Conservation (phyloP, 768 basidiomycete species). For the Tricholoma saponaceum region DNA sequence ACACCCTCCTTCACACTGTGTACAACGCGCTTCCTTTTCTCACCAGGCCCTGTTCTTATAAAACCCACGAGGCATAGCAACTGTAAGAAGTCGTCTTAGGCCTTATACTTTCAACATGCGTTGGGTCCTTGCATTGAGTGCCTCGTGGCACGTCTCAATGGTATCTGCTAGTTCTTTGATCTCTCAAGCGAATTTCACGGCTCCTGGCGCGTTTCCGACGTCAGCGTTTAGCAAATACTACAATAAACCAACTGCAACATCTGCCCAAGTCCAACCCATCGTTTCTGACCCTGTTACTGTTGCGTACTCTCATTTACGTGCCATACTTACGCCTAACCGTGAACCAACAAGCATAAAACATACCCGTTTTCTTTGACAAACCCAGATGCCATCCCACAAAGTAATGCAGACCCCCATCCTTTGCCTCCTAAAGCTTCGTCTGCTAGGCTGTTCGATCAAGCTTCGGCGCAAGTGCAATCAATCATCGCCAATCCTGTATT, state of each 20-base stretch:
- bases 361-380: slow-evolving; percentile 63
- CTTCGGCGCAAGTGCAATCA: slow-evolving; percentile 53
- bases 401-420: slow-evolving; percentile 64
- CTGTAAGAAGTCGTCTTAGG: not conserved
- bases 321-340: not conserved
- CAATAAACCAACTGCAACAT: slow-evolving; percentile 69
- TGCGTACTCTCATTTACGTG: slow-evolving; percentile 7
- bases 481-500: slow-evolving; percentile 52
- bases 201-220: slow-evolving; percentile 61
- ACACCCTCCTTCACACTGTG: not conserved
- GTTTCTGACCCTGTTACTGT: slow-evolving; percentile 71
- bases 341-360: slow-evolving; percentile 40
- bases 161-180: slow-evolving; percentile 16
- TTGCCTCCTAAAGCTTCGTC: slow-evolving; percentile 55
- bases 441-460: slow-evolving; percentile 42
- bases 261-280: slow-evolving; percentile 72
- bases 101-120: not conserved
- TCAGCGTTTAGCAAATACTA: slow-evolving; percentile 62
- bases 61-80: not conserved
- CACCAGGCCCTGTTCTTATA: not conserved
- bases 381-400: slow-evolving; percentile 54
- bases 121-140: slow-evolving; percentile 1
- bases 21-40: not conserved
- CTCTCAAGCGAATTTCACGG: slow-evolving; percentile 47
- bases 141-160: slow-evolving; percentile 6